These are phyloP conservation scores for Pelargonium nanum DNA, from an alignment of 345 rosid species.

Conservation along the genomic window DNA sequence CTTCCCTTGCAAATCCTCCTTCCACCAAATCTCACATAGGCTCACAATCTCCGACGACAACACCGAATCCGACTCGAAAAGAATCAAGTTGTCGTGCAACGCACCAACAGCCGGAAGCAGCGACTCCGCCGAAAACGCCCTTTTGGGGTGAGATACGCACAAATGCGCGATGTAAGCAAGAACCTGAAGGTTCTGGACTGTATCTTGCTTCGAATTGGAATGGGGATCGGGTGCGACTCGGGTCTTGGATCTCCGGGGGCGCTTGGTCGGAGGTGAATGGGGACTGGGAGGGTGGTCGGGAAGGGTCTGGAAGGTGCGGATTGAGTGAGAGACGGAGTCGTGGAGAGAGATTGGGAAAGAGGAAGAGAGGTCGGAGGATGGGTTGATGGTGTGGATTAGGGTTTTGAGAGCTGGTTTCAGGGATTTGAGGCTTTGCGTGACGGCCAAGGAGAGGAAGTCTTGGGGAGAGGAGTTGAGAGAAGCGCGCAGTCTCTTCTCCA, in stretches of 20 bases:
- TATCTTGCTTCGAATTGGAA: slow-evolving; percentile 16
- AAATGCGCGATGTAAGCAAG: slow-evolving; percentile 30
- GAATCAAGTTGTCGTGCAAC: slow-evolving; percentile 52
- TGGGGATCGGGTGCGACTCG: background rate
- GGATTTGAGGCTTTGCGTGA: slow-evolving; percentile 37
- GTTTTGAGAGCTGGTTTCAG: slow-evolving; percentile 56
- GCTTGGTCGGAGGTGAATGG: slow-evolving; percentile 18
- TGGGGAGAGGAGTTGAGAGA: slow-evolving; percentile 59
- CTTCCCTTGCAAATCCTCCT: slow-evolving; percentile 37
- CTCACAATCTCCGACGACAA: slow-evolving; percentile 51
- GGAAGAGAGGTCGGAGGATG: slow-evolving; percentile 43
- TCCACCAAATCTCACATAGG: slow-evolving; percentile 84
- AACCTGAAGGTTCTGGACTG: slow-evolving; percentile 34
- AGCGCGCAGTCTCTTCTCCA: slow-evolving; percentile 75
- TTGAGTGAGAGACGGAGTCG: slow-evolving; percentile 30
- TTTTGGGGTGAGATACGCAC: slow-evolving; percentile 45
- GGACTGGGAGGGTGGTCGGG: slow-evolving; percentile 34
- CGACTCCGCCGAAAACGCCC: slow-evolving; percentile 32
- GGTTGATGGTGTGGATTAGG: slow-evolving; percentile 40
- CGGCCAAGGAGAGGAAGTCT: slow-evolving; percentile 52
- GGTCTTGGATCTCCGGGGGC: slow-evolving; percentile 15
- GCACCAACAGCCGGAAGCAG: slow-evolving; percentile 47
- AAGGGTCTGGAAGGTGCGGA: slow-evolving; percentile 25
- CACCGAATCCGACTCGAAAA: slow-evolving; percentile 59
- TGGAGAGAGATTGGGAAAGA: slow-evolving; percentile 49